A percentile compares a stretch with the other conserved stretches of the same genome.
phyloP scores from a whole-genome alignment of 2,329 filamentous ascomycete genomes.

The Xylariaceae sp. region DNA sequence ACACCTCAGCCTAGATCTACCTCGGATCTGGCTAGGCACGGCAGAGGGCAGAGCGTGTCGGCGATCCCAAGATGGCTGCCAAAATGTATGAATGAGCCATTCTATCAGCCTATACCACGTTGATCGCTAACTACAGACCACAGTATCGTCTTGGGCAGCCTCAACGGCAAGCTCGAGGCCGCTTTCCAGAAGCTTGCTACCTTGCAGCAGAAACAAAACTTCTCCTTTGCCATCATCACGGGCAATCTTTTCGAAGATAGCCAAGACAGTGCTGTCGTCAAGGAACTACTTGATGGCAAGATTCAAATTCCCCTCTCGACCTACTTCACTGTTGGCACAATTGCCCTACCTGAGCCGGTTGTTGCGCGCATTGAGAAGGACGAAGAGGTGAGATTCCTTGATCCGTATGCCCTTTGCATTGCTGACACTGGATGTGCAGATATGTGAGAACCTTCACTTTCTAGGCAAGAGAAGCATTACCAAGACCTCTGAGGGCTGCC shows the following conservation, averaged over 20 bases:
- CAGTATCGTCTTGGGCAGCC: conserved; percentile 74
- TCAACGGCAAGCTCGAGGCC: conserved; percentile 69
- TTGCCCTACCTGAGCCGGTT: conserved; percentile 62
- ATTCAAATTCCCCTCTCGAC: conserved; percentile 72
- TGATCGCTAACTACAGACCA: conserved; percentile 2
- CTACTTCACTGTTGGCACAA: conserved; percentile 79
- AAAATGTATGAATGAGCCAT: conserved; percentile 36
- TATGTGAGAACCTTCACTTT: conserved; percentile 87
- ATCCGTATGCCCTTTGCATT: background rate
- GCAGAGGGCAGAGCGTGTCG: no score
- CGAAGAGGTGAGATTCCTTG: conserved; percentile 40
- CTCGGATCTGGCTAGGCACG: no score
- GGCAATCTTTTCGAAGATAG: conserved; percentile 71
- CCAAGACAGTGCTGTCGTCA: conserved; percentile 51
- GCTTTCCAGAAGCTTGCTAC: conserved; percentile 74
- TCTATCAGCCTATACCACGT: background rate
- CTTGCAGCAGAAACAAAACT: conserved; percentile 80
- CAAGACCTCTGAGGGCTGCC: conserved; percentile 83
- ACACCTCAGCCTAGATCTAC: no score
- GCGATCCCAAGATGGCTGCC: conserved; percentile 35
- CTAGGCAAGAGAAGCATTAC: conserved; percentile 80
- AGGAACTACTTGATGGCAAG: conserved; percentile 61
- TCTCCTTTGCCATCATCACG: conserved; percentile 74
- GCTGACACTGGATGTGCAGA: conserved; percentile 31
- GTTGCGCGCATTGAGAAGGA: conserved; percentile 66